phyloP scores from a whole-genome alignment of 805 yeast species.

The Millerozyma miso region DNA sequence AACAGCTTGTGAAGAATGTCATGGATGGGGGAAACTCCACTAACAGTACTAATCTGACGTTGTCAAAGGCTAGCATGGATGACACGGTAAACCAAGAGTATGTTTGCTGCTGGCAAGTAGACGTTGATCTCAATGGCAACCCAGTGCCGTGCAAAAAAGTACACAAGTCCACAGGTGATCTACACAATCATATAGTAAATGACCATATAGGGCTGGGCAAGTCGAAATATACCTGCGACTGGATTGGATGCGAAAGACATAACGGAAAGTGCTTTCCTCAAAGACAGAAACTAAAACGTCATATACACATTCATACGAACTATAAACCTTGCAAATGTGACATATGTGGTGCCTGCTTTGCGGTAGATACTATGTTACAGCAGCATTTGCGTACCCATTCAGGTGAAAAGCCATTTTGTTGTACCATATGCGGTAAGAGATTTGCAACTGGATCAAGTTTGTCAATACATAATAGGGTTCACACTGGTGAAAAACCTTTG shows the following conservation, averaged over 20 bases:
- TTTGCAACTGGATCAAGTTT: slow-evolving; percentile 83
- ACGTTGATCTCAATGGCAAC: slow-evolving; percentile 21
- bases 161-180: slow-evolving; percentile 52
- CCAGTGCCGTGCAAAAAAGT: slow-evolving; percentile 44
- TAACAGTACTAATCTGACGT: not conserved
- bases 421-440: slow-evolving; percentile 67
- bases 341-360: slow-evolving; percentile 65
- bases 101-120: slow-evolving; percentile 44
- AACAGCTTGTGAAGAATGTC: slow-evolving; percentile 4
- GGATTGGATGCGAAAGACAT: slow-evolving; percentile 74
- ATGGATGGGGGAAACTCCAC: not conserved
- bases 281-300: slow-evolving; percentile 81
- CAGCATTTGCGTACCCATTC: slow-evolving; percentile 85
- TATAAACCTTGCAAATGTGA: slow-evolving; percentile 75
- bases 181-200: slow-evolving; percentile 66
- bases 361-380: slow-evolving; percentile 69
- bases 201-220: slow-evolving; percentile 75
- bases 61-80: not conserved
- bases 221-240: slow-evolving; percentile 62
- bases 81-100: slow-evolving; percentile 3
- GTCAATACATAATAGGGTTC: slow-evolving; percentile 79
- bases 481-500: slow-evolving; percentile 88
- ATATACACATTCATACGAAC: slow-evolving; percentile 83
- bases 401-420: slow-evolving; percentile 82
- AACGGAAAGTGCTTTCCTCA: slow-evolving; percentile 62